Conservation (phyloP, 495 filamentous ascomycete genomes). For the Hypoxylon perforatum region DNA sequence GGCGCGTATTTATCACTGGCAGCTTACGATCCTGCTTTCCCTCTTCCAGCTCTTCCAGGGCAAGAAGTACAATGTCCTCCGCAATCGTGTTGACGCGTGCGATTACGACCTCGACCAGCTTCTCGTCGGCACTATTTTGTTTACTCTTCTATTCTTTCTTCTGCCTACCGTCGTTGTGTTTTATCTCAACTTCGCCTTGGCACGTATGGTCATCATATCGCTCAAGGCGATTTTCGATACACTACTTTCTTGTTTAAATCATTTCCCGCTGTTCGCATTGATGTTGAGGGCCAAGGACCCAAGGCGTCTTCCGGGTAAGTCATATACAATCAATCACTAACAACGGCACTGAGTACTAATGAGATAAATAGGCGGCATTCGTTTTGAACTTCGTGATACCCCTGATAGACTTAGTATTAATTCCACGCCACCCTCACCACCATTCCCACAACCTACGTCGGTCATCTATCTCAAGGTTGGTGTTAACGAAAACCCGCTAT, state of each 20-base stretch:
- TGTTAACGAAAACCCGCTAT: neutral
- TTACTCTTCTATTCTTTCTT: constrained; percentile 94
- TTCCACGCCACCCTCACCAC: constrained; percentile 33
- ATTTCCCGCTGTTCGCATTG: constrained; percentile 96
- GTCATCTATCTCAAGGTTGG: constrained; percentile 84
- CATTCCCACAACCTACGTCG: constrained; percentile 64
- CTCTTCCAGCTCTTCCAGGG: constrained; percentile 98
- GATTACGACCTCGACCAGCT: constrained; percentile 99
- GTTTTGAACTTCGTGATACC: constrained; percentile 88
- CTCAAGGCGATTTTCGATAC: constrained; percentile 92
- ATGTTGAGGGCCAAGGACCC: constrained; percentile 98
- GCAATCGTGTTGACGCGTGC: constrained; percentile 97
- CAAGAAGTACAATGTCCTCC: constrained; percentile 96
- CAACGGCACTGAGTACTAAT: constrained; percentile 27
- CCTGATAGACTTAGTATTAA: constrained; percentile 58
- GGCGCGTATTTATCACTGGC: constrained; percentile 97
- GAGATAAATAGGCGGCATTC: constrained; percentile 75
- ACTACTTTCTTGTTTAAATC: constrained; percentile 91
- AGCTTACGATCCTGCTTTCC: constrained; percentile 93
- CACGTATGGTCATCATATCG: constrained; percentile 93
- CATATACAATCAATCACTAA: neutral
- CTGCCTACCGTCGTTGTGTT: constrained; percentile 95
- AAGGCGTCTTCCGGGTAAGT: constrained; percentile 81
- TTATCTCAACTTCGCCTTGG: constrained; percentile 94
- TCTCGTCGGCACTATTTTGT: constrained; percentile 94